Evolutionary conservation across 768 basidiomycete genomes (phyloP).

Genomic region (Pisolithus tinctorius): DNA sequence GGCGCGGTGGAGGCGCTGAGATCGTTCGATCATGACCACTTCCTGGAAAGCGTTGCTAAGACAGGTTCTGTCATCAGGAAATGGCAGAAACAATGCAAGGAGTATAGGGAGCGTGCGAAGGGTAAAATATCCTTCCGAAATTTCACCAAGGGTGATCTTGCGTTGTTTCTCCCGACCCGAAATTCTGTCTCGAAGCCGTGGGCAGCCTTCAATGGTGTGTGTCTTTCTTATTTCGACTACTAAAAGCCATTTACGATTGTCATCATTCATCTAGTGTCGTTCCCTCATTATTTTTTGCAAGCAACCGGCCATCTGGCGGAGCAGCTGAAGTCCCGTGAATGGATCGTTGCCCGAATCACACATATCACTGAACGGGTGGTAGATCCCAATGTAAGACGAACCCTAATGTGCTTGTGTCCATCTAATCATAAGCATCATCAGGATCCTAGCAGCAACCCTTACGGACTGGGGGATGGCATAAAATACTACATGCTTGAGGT

Average conservation of each 20-base stretch:
- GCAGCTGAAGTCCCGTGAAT: constrained; percentile 85
- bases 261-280: constrained; percentile 56
- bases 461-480: constrained; percentile 78
- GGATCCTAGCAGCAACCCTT: constrained; percentile 86
- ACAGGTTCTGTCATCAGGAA: constrained; percentile 85
- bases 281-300: constrained; percentile 96
- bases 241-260: too few relatives aligned
- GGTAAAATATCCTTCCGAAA: constrained; percentile 96
- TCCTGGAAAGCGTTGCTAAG: constrained; percentile 76
- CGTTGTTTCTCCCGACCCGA: constrained; percentile 90
- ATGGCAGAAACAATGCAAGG: constrained; percentile 97
- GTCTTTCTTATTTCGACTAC: too few relatives aligned
- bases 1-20: constrained; percentile 63
- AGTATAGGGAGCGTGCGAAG: constrained; percentile 91
- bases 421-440: constrained; percentile 21
- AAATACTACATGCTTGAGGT: constrained; percentile 94
- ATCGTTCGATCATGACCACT: constrained; percentile 77
- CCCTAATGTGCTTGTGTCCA: neutral
- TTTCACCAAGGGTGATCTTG: constrained; percentile 92
- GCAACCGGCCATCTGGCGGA: constrained; percentile 82
- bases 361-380: constrained; percentile 83
- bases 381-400: constrained; percentile 52
- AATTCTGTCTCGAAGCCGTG: constrained; percentile 92
- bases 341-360: constrained; percentile 91
- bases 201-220: constrained; percentile 95